phyloP scores from a whole-genome alignment of 345 rosid species.

The Linum tenue region DNA sequence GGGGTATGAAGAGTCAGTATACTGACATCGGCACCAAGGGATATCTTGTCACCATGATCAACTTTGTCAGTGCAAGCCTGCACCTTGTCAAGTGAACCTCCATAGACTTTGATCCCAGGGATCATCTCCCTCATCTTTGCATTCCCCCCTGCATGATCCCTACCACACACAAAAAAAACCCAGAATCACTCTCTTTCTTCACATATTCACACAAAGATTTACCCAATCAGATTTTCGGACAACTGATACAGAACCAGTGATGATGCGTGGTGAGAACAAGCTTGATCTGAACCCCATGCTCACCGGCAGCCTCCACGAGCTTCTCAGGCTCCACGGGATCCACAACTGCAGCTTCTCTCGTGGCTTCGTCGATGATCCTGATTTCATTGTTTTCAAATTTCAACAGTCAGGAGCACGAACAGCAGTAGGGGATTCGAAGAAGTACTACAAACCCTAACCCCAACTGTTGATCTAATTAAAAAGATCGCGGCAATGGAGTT shows the following conservation, averaged over 20 bases:
- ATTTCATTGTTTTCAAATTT: not conserved
- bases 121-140: constrained; percentile 61
- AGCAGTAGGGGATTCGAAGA: not conserved
- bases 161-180: constrained; percentile 9
- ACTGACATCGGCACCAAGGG: constrained; percentile 42
- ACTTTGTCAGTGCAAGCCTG: constrained; percentile 61
- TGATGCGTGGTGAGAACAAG: constrained; percentile 85
- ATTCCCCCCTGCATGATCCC: constrained; percentile 98
- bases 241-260: constrained; percentile 46
- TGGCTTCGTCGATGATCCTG: constrained; percentile 71
- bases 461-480: not conserved
- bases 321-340: constrained; percentile 89
- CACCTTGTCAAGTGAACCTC: constrained; percentile 81
- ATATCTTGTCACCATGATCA: constrained; percentile 60
- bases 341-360: constrained; percentile 82
- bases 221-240: not conserved
- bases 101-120: constrained; percentile 72
- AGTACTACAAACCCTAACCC: not conserved
- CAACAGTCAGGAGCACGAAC: not conserved
- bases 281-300: constrained; percentile 44
- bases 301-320: constrained; percentile 40
- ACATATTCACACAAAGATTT: not conserved
- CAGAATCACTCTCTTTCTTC: not conserved
- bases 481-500: not conserved
- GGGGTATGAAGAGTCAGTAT: constrained; percentile 82